Evolutionary conservation across 2,329 filamentous ascomycete species (phyloP).

Genomic region (Sclerotinia minor): DNA sequence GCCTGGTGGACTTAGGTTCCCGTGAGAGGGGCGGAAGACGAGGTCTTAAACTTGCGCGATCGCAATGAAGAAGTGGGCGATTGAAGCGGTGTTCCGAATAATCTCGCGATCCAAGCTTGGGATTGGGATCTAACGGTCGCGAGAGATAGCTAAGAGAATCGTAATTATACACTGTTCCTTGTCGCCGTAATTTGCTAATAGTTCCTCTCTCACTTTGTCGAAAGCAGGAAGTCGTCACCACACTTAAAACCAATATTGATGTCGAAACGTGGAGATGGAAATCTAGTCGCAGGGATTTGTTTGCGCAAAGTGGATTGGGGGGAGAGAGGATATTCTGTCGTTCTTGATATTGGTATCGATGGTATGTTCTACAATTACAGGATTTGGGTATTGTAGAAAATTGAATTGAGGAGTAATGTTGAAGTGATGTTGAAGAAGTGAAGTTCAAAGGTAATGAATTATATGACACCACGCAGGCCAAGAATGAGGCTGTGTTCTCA

Average conservation of each 20-base stretch:
- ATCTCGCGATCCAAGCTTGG: neutral
- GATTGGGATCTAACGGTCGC: neutral
- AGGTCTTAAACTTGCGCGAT: no score
- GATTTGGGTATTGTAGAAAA: neutral
- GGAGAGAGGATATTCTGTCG: no score
- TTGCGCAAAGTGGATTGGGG: neutral
- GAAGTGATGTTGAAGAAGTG: neutral
- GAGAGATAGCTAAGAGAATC: neutral
- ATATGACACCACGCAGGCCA: neutral
- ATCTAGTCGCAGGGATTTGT: neutral
- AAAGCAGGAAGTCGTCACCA: neutral
- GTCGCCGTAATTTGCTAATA: neutral
- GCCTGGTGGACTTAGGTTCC: neutral
- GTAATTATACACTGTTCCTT: neutral
- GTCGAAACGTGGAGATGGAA: neutral
- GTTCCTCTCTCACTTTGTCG: neutral
- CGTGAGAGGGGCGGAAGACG: no score
- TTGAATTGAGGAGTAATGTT: neutral
- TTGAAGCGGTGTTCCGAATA: neutral
- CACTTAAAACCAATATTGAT: neutral
- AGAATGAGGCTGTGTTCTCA: slow-evolving; percentile 14
- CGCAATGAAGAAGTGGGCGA: neutral
- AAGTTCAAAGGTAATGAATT: neutral
- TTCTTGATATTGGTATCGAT: neutral
- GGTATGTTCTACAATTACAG: neutral